These are phyloP conservation scores for Mucor mucedo DNA, from an alignment of 371 early-diverging fungal species.

Conservation along the genomic window DNA sequence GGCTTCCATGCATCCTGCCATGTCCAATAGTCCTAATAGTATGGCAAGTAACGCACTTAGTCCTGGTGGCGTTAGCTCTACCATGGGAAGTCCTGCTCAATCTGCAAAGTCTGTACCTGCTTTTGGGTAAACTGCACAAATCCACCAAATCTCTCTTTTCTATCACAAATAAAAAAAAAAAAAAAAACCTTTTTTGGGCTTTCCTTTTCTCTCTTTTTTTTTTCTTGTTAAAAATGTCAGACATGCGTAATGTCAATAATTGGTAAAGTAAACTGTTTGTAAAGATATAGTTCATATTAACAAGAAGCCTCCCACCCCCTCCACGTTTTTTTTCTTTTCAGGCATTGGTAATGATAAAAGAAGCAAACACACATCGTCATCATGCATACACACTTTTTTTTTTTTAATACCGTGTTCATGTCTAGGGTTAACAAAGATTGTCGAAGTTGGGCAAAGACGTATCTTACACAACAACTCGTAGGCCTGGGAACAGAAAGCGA, in stretches of 20 bases:
- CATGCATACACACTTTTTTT: neutral
- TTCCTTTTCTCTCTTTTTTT: neutral
- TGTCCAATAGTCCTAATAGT: slow-evolving; percentile 25
- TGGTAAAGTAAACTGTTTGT: slow-evolving; percentile 49
- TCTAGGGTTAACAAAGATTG: slow-evolving; percentile 95
- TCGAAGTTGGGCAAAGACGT: slow-evolving; percentile 83
- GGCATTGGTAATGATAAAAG: slow-evolving; percentile 42
- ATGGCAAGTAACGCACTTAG: slow-evolving; percentile 28
- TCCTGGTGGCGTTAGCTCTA: slow-evolving; percentile 18
- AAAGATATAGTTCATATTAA: no score
- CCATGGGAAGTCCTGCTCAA: slow-evolving; percentile 46
- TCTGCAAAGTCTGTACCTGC: slow-evolving; percentile 33
- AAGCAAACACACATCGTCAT: neutral
- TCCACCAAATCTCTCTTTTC: neutral
- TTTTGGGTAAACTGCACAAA: neutral
- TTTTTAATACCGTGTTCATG: slow-evolving; percentile 12
- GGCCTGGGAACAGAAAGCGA: slow-evolving; percentile 45
- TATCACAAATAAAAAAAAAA: neutral
- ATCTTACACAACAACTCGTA: slow-evolving; percentile 65
- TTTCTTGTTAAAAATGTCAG: slow-evolving; percentile 32
- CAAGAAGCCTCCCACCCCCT: no score
- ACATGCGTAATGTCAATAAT: slow-evolving; percentile 87
- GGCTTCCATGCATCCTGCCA: slow-evolving; percentile 23
- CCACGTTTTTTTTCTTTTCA: neutral
- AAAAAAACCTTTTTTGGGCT: neutral